Conservation (phyloP, 108 stramenopile genomes). For the Conticribra weissflogii region DNA sequence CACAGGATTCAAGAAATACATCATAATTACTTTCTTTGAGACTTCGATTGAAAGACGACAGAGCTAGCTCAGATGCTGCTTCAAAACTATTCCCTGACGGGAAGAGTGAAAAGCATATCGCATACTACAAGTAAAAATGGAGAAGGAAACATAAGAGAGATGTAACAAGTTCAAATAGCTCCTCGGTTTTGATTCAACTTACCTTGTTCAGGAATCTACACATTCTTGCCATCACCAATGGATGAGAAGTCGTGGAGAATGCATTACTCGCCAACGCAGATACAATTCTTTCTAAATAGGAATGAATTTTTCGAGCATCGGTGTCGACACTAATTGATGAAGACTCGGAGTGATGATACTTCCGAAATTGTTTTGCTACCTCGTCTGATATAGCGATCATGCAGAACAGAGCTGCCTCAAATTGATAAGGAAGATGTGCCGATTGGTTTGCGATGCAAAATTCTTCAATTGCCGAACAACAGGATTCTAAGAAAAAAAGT, state of each 20-base stretch:
- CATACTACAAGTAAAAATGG: slow-evolving; percentile 40
- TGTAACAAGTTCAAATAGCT: not conserved
- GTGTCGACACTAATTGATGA: not conserved
- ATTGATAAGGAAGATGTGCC: slow-evolving; percentile 61
- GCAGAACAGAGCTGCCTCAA: slow-evolving; percentile 82
- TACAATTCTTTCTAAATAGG: slow-evolving; percentile 49
- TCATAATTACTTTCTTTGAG: slow-evolving; percentile 21
- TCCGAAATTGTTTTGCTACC: slow-evolving; percentile 24
- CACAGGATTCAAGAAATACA: slow-evolving; percentile 28
- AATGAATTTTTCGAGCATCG: slow-evolving; percentile 12
- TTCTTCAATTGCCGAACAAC: slow-evolving; percentile 76
- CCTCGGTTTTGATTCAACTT: slow-evolving; percentile 9
- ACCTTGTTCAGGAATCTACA: slow-evolving; percentile 58
- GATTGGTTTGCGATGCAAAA: slow-evolving; percentile 53
- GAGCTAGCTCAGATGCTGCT: slow-evolving; percentile 53
- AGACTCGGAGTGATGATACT: not conserved
- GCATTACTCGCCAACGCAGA: slow-evolving; percentile 54
- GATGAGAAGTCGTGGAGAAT: slow-evolving; percentile 46
- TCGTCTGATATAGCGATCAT: slow-evolving; percentile 52
- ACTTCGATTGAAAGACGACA: slow-evolving; percentile 54
- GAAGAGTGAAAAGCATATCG: slow-evolving; percentile 35
- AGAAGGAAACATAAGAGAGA: not conserved
- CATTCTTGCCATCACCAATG: slow-evolving; percentile 55
- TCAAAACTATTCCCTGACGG: slow-evolving; percentile 39
- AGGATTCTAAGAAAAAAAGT: slow-evolving; percentile 64